Conservation (phyloP, 78 protist species). For the Acrasis kona region DNA sequence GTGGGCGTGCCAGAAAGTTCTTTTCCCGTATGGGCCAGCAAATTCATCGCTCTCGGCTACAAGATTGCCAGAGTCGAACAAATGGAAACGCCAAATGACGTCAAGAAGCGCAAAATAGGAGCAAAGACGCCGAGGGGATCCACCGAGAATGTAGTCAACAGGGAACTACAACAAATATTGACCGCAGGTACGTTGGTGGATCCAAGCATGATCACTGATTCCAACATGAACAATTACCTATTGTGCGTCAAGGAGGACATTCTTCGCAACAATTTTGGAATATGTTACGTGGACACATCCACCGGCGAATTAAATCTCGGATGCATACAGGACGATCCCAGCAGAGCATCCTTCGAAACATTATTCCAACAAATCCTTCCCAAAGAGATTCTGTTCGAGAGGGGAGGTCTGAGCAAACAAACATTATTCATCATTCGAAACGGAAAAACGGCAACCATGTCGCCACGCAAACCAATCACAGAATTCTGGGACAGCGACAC, state of each 20-base stretch:
- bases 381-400: slow-evolving; percentile 16
- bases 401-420: background rate
- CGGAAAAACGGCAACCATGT: background rate
- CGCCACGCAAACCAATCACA: background rate
- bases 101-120: background rate
- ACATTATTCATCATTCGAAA: background rate
- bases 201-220: background rate
- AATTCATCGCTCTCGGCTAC: slow-evolving; percentile 43
- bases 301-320: slow-evolving; percentile 10
- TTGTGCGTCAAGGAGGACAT: background rate
- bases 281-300: background rate
- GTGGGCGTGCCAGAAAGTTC: slow-evolving; percentile 70
- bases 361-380: slow-evolving; percentile 10
- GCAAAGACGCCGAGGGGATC: background rate
- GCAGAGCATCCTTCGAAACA: background rate
- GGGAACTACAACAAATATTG: background rate
- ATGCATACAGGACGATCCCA: background rate
- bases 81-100: slow-evolving; percentile 17
- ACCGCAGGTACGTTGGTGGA: slow-evolving; percentile 17
- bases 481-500: background rate
- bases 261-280: background rate
- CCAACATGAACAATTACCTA: background rate
- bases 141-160: background rate
- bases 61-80: slow-evolving; percentile 17
- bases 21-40: slow-evolving; percentile 55